These are phyloP conservation scores for Rehmannia glutinosa DNA, from an alignment of 257 asterid genomes.

Conservation along the genomic window DNA sequence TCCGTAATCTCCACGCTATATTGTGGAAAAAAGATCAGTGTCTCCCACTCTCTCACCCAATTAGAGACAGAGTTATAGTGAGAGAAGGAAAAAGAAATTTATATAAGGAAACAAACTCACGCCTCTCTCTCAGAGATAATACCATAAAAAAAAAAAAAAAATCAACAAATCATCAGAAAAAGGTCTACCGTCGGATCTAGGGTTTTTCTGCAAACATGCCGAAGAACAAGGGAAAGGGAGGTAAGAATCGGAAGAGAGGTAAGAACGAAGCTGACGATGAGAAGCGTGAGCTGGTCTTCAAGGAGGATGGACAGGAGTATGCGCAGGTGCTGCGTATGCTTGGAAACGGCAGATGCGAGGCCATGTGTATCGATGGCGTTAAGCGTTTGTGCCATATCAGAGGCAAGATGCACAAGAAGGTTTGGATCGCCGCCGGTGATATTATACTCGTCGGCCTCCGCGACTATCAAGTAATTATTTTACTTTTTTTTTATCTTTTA, in stretches of 20 bases:
- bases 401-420: conserved; percentile 97
- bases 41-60: too few relatives aligned
- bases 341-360: conserved; percentile 96
- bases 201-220: conserved; percentile 58
- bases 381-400: conserved; percentile 92
- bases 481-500: not conserved
- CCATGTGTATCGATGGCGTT: conserved; percentile 80
- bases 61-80: too few relatives aligned
- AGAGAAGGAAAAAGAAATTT: not conserved
- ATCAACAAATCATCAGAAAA: not conserved
- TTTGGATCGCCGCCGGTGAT: conserved; percentile 97
- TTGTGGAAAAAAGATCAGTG: not conserved
- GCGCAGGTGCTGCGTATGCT: conserved; percentile 94
- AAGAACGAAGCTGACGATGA: conserved; percentile 96
- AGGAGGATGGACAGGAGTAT: conserved; percentile 94
- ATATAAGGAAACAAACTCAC: conserved; percentile 2
- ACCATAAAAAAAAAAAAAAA: not conserved
- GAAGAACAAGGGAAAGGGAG: conserved; percentile 99
- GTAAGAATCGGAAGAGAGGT: conserved; percentile 93
- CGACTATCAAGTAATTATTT: conserved; percentile 65
- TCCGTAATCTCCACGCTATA: conserved; percentile 10
- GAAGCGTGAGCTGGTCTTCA: conserved; percentile 91
- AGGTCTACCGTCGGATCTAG: conserved; percentile 31
- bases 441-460: conserved; percentile 95
- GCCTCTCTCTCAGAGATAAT: not conserved